Base-by-base conservation (phyloP, 148 eudicot species). In the Vaccinium myrtillus region DNA sequence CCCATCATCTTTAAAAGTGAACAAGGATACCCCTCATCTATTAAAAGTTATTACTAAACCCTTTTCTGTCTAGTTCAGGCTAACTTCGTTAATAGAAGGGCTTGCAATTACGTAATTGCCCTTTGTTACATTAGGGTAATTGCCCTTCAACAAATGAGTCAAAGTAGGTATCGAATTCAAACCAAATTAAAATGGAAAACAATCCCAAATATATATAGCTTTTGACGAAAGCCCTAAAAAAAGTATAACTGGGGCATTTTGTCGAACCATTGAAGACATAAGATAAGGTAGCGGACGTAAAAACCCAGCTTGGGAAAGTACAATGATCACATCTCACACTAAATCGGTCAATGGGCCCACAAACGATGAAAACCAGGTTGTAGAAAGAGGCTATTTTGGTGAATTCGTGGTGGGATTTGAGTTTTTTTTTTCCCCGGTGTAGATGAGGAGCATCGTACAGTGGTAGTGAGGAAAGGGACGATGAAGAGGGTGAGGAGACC, bases 131-230 rank as follows among this genome's bases (percentile, higher is more conserved):
- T 43, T 43, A 43, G 7, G 46, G 46, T 43, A 43, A 43, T 0
- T 43, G 46, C 7, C 46, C 46, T 5, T 43, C 46, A 3, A 80
- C 43, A 93, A 83, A 89, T 93, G 95, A 75, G 95, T 93, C 87
- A 93, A 84, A 1, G 92, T 89, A 27, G 95, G 94, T 1, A 93
- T 89, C 65, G 95, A 88, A 84, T 93, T 93, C 50, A 93, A 54
- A 58, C 94, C 95, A 77, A 93, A 88, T 71, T 93, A 94, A 32
- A 93, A 90, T 9, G 95, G 95, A n/a, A 93, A 88, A 78, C 93
- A 90, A 8, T 86, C 90, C 93, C 92, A 90, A 30, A 93, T 83
- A 25, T 88, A 93, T 86, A 88, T 82, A 27, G 87, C 80, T 11
- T 93, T 88, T 1, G 88, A 82, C 9, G 86, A 84, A 25, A 93